phyloP scores from a whole-genome alignment of 2,329 filamentous ascomycete species.

The Rosellinia necatrix region DNA sequence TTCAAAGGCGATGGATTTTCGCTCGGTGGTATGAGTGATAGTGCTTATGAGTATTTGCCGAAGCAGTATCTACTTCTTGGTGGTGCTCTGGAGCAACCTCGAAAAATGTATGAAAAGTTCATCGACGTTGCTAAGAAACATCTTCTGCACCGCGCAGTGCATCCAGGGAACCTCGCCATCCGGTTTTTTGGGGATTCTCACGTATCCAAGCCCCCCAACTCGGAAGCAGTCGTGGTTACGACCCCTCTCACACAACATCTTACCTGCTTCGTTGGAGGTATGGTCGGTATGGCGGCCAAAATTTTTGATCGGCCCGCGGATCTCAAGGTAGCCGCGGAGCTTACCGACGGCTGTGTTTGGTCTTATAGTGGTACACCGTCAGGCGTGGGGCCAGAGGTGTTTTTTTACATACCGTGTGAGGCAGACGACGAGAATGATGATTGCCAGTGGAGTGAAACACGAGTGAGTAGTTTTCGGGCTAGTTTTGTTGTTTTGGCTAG shows the following conservation, averaged over 20 bases:
- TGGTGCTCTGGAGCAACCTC: conserved; percentile 58
- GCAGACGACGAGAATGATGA: conserved; percentile 34
- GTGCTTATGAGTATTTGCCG: conserved; percentile 67
- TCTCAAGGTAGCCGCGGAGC: conserved; percentile 58
- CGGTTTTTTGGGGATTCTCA: conserved; percentile 55
- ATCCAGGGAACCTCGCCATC: conserved; percentile 49
- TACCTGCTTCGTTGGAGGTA: conserved; percentile 67
- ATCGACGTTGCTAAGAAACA: conserved; percentile 52
- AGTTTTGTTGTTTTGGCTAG: neutral
- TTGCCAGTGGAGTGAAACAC: conserved; percentile 40
- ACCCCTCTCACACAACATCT: conserved; percentile 57
- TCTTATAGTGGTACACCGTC: conserved; percentile 61
- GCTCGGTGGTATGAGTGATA: conserved; percentile 61
- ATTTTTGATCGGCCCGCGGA: conserved; percentile 62
- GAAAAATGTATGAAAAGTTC: conserved; percentile 51
- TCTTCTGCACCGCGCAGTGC: conserved; percentile 50
- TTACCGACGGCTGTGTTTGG: conserved; percentile 69
- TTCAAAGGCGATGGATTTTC: conserved; percentile 56
- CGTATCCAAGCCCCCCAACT: conserved; percentile 34
- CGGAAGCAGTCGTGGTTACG: conserved; percentile 33
- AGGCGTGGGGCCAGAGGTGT: conserved; percentile 67
- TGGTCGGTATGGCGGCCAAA: conserved; percentile 66
- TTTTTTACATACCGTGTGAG: conserved; percentile 51
- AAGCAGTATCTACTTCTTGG: conserved; percentile 70
- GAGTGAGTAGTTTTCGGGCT: conserved; percentile 16